Base-by-base conservation (phyloP, 306 rosid genomes). In the Prunus dulcis region DNA sequence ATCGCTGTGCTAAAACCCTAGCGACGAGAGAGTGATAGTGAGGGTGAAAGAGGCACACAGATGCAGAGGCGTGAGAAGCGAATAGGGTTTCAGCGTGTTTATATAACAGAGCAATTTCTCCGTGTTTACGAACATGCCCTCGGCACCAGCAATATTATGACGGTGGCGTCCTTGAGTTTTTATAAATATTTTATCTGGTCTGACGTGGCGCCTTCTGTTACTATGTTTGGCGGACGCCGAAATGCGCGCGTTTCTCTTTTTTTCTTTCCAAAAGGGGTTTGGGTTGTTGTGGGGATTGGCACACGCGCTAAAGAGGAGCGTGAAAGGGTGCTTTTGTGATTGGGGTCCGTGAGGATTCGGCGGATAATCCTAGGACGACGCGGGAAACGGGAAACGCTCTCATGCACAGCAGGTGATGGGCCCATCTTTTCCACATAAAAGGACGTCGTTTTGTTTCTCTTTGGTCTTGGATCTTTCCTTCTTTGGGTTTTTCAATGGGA, bases 1-100 rank as follows among this genome's bases (percentile, higher is more conserved):
- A 30, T 2, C 23, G 45, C 41, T 30, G 46, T 3, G 46, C 69
- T 72, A 45, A 56, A 79, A 75, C 81, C 86, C 86, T 79, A 71
- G 81, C 68, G 67, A 78, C 78, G 73, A 78, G 57, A 18, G n/a
- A 52, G 20, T 23, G 70, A 58, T 38, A 20, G 18, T 11, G 25
- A 46, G 65, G 8, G 28, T 2, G 30, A 41, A 78, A 51, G 76
- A 34, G 45, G 9, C 11, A 20, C 11, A 20, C 32, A 61, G 43
- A 4, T 5, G 41, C 23, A 71, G 12, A 17, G 67, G 14, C 8
- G 22, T 18, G 10, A 52, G 57, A 19, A 4, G 47, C 0, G 25
- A 55, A 69, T 58, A 72, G 77, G 79, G 74, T 76, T 76, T 47
- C 0, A 27, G 46, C 9, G 45, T 43, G 27, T 2, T 3, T 11